Evolutionary conservation across 495 filamentous ascomycete species (phyloP), one percentile per base, ranked within the genome.

Genomic region (Lasiosphaeriaceae sp.): DNA sequence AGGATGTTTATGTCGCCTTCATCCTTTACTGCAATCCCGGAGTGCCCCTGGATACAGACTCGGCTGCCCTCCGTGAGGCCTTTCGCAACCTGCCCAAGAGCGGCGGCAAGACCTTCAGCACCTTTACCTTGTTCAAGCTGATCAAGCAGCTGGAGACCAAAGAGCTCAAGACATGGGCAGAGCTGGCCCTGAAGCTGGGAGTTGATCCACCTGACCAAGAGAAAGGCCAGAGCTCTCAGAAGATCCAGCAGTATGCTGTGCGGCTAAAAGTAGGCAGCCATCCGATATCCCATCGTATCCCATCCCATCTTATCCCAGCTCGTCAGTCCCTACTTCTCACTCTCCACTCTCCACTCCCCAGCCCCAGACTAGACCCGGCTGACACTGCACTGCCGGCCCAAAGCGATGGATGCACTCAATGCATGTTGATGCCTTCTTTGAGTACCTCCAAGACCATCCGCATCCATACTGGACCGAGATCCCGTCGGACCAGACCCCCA

Each of bases 351-450:
- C n/a, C n/a, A n/a, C n/a, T n/a, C n/a, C n/a, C n/a, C 6, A 6
- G 9, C 41, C 45, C 14, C 41, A 46, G 16, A 54, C 23, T 14
- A 54, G 52, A 58, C 22, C 17, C 14, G 17, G 6, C 8, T 44
- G n/a, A 43, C 39, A 43, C 39, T n/a, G n/a, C n/a, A n/a, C n/a
- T n/a, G n/a, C n/a, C 12, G 39, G 16, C 29, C 22, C 43, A 53
- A 56, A 96, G 89, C 83, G 94, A 56, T 98, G 94, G 94, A 94
- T 98, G 90, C 90, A 90, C 65, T 93, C 94, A 1, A 96, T 96
- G 90, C 94, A 97, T 67, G 83, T 98, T 20, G 92, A 97, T 78
- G 89, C 92, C 17, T 98, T 97, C 68, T 97, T 97, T 68, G 91
- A 96, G 64, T 97, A 90, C 67, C 82, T 94, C 11, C 78, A 92